Percentiles rank a stretch among this genome's conserved stretches.
phyloP scores from a whole-genome alignment of 495 filamentous ascomycete species.

The Sporormia fimetaria region DNA sequence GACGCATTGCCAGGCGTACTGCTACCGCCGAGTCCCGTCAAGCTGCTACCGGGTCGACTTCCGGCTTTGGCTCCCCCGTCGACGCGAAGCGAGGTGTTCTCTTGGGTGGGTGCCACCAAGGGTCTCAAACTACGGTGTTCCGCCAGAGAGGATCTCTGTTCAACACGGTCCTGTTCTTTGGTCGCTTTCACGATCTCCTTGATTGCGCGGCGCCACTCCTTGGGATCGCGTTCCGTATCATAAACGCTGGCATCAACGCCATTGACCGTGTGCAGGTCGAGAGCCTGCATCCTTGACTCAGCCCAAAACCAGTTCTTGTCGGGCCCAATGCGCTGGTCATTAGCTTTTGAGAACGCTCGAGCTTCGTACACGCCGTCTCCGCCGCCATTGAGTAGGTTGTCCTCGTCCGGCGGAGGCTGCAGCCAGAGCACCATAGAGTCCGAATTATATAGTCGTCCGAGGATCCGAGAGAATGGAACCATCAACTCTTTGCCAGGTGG shows the following conservation, averaged over 20 bases:
- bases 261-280: slow-evolving; percentile 44
- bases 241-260: slow-evolving; percentile 38
- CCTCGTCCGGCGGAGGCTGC: slow-evolving; percentile 1
- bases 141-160: neutral
- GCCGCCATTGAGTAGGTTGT: slow-evolving; percentile 23
- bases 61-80: too few species aligned
- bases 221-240: slow-evolving; percentile 35
- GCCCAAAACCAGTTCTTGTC: slow-evolving; percentile 44
- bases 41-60: too few species aligned
- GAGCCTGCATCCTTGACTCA: slow-evolving; percentile 42
- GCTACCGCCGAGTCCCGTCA: too few species aligned
- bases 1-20: too few species aligned
- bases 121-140: too few species aligned
- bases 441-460: slow-evolving; percentile 45
- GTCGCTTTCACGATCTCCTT: slow-evolving; percentile 19
- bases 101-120: too few species aligned
- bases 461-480: slow-evolving; percentile 40
- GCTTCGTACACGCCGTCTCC: slow-evolving; percentile 30
- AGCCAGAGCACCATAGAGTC: slow-evolving; percentile 40
- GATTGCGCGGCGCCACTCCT: slow-evolving; percentile 38
- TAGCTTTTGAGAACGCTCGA: slow-evolving; percentile 35
- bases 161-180: neutral
- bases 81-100: too few species aligned
- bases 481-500: slow-evolving; percentile 31
- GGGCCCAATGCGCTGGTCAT: slow-evolving; percentile 38